Base-by-base conservation (phyloP, 2,329 filamentous ascomycete species). In the Leptosphaerulina australis region DNA sequence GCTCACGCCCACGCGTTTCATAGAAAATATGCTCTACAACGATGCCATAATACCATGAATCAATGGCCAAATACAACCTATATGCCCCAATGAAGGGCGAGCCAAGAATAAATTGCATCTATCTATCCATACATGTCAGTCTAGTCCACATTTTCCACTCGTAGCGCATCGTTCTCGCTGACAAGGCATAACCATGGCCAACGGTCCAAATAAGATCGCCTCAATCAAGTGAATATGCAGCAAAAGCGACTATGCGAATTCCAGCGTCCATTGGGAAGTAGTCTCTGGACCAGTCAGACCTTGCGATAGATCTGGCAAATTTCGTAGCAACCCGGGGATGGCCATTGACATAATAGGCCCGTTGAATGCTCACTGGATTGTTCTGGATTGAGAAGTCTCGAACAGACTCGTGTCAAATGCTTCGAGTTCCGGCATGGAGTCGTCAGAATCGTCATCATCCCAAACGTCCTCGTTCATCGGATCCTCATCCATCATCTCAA, bases 351-450 rank as follows among this genome's bases (percentile, higher is more conserved):
- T 40, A 17, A 35, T 10, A 1, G n/a, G 21, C 7, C 40, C 22
- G 11, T n/a, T n/a, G n/a, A 3, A 33, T 33, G 30, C 15, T 33
- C 15, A 17, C 12, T 18, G 30, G 7, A 33, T 33, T 10, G 7
- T 17, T 10, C n/a, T n/a, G n/a, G n/a, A n/a, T n/a, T n/a, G n/a
- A n/a, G n/a, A n/a, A n/a, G n/a, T n/a, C n/a, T n/a, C n/a, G n/a
- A n/a, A n/a, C n/a, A n/a, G n/a, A n/a, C 22, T 20, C 1, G 34
- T 12, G 11, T 41, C 37, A 11, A 33, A 41, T 2, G 37, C 5
- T 28, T 51, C 48, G 4, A 43, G 48, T 5, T 51, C 48, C 8
- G 41, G 41, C 48, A 51, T 51, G 4, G 36, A 36, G 2, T 34
- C 26, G 12, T 46, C 44, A 3, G 48, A 35, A 8, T 31, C 45